phyloP scores from a whole-genome alignment of 768 basidiomycete species.

The Tephrocybe sp. region DNA sequence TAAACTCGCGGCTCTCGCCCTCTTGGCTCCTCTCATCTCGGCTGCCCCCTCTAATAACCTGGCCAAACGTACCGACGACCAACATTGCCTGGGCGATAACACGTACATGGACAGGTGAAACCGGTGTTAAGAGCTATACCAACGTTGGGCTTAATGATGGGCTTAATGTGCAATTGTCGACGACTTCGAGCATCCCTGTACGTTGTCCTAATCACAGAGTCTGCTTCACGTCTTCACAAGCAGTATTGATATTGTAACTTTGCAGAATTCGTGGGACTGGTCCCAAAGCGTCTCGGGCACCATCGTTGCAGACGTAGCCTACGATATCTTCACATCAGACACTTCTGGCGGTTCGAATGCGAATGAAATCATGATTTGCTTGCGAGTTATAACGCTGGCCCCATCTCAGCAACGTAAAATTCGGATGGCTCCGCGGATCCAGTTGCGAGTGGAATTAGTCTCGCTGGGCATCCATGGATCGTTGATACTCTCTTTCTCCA shows the following conservation, averaged over 20 bases:
- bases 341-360: constrained; percentile 44
- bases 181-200: too few species aligned
- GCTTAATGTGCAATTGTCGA: too few species aligned
- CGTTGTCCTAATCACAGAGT: too few species aligned
- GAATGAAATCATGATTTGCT: constrained; percentile 65
- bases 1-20: constrained; percentile 24
- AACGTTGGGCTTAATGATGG: too few species aligned
- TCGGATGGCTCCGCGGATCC: constrained; percentile 44
- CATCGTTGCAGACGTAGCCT: constrained; percentile 56
- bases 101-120: constrained; percentile 36
- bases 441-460: constrained; percentile 37
- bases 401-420: constrained; percentile 50
- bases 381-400: constrained; percentile 52
- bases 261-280: constrained; percentile 46
- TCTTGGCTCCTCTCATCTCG: constrained; percentile 25
- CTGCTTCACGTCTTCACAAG: too few species aligned
- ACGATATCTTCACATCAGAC: constrained; percentile 60
- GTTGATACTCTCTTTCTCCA: constrained; percentile 1
- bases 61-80: constrained; percentile 28
- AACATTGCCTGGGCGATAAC: constrained; percentile 46
- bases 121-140: too few species aligned
- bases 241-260: too few species aligned
- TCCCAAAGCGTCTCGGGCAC: constrained; percentile 36
- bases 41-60: constrained; percentile 28
- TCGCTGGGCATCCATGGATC: constrained; percentile 51